A percentile compares a stretch with the other conserved stretches of the same genome.
Evolutionary conservation across 805 yeast species (phyloP).

Genomic region (Candida montana): DNA sequence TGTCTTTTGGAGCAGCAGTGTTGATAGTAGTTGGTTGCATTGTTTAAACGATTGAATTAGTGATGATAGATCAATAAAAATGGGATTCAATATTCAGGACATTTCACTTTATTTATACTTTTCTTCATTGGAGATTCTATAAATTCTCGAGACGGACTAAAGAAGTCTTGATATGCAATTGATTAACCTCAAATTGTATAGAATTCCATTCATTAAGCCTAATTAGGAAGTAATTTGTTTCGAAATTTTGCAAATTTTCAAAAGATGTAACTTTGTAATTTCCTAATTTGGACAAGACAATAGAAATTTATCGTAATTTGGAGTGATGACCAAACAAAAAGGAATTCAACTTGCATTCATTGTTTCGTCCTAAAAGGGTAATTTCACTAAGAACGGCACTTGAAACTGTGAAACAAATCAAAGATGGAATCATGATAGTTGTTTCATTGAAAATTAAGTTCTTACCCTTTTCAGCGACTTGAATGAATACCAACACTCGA

Average conservation of each 20-base stretch:
- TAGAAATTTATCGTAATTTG: conserved; percentile 49
- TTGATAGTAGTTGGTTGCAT: conserved; percentile 8
- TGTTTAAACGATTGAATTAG: neutral
- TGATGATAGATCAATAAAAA: neutral
- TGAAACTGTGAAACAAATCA: too few species aligned
- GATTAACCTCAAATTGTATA: too few species aligned
- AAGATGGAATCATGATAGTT: too few species aligned
- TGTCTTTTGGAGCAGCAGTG: conserved; percentile 10
- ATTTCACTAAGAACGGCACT: neutral
- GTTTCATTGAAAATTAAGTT: too few species aligned
- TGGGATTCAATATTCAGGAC: too few species aligned
- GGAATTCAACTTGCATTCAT: conserved; percentile 71
- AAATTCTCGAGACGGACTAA: too few species aligned
- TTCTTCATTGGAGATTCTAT: too few species aligned
- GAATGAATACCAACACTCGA: too few species aligned
- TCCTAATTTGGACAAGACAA: neutral
- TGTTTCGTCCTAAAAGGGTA: conserved; percentile 44
- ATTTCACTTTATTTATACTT: conserved; percentile 1
- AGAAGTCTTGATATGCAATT: too few species aligned
- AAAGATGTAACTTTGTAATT: conserved; percentile 1
- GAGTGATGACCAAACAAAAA: conserved; percentile 37
- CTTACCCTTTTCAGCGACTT: too few species aligned
- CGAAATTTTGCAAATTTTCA: neutral
- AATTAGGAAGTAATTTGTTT: neutral
- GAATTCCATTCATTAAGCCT: neutral